Evolutionary conservation across 106 monocot species (phyloP).

Genomic region (Hemerocallis citrina): DNA sequence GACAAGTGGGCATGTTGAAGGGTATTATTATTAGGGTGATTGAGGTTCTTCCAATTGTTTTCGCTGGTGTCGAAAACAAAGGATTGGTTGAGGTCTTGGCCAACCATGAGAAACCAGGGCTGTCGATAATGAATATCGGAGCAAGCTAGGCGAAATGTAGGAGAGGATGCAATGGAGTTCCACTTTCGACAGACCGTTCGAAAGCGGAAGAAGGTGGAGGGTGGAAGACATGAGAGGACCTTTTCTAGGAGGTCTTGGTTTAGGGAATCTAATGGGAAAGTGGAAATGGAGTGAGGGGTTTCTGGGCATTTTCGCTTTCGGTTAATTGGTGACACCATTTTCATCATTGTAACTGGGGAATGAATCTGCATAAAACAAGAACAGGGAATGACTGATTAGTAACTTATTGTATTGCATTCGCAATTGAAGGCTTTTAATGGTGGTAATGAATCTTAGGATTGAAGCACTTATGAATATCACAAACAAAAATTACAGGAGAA

Average conservation of each 20-base stretch:
- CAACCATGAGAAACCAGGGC: slow-evolving; percentile 79
- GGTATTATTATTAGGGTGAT: slow-evolving; percentile 3
- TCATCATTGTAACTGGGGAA: not conserved
- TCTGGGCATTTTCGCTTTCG: slow-evolving; percentile 47
- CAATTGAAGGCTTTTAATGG: not conserved
- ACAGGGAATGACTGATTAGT: not conserved
- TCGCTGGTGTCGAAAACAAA: slow-evolving; percentile 48
- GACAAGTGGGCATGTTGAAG: not conserved
- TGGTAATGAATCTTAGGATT: not conserved
- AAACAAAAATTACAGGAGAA: not conserved
- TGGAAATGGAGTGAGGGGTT: not conserved
- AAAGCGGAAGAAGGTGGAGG: slow-evolving; percentile 69
- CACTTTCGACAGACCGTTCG: slow-evolving; percentile 73
- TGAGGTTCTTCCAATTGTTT: slow-evolving; percentile 40
- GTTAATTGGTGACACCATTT: not conserved
- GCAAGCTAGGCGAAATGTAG: slow-evolving; percentile 54
- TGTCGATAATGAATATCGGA: slow-evolving; percentile 45
- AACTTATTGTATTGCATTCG: not conserved
- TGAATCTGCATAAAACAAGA: not conserved
- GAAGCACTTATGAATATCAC: not conserved
- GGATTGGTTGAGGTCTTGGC: slow-evolving; percentile 24
- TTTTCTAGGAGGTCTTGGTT: slow-evolving; percentile 75
- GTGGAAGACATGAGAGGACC: slow-evolving; percentile 62
- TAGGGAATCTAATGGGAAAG: slow-evolving; percentile 46
- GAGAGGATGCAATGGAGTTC: slow-evolving; percentile 39